Evolutionary conservation across 345 rosid genomes (phyloP), one percentile per base, ranked within the genome.

Genomic region (Bruguiera gymnorhiza): DNA sequence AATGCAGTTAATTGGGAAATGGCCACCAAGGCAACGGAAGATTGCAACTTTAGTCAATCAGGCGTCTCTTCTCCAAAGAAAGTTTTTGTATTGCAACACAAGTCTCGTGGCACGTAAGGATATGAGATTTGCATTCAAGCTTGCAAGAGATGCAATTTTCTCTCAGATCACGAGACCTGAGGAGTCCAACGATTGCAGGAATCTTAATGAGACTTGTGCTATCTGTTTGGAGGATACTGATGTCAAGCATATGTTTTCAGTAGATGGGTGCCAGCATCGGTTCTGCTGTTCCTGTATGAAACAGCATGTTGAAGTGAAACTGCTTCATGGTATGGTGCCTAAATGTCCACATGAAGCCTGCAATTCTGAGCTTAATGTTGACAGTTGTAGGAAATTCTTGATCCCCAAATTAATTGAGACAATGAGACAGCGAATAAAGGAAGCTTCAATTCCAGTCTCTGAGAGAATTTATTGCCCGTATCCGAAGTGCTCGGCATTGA

Each of bases 281-380:
- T 93, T 80, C 65, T 93, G 97, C 79, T 80, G 84, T 71, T 78
- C 94, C 63, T 93, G 98, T 70, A 89, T 91, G 92, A 93, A 82
- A 72, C 88, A 83, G 78, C 98, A 91, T 46, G 86, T 89, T 6
- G 92, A 89, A 78, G 88, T 81, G 70, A 88, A 86, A 69, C 71
- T 93, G 76, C 91, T 87, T 54, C 81, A 80, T 71, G 97, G 87
- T 34, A 66, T 78, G 74, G 72, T 79, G 62, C 87, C 96, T 34
- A 85, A 51, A 29, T 91, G 96, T 72, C 98, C 94, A 15, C 86
- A 88, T 13, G 89, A 81, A 18, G 86, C 79, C n/a, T 93, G 98
- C 68, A 75, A 81, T 60, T 82, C 87, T 51, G 84, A 81, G 77
- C 80, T 93, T 6, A 75, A 53, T 68, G 70, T 91, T 5, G 83